phyloP scores from a whole-genome alignment of 129 eudicot genomes.

The Pseudognaphalium luteoalbum region DNA sequence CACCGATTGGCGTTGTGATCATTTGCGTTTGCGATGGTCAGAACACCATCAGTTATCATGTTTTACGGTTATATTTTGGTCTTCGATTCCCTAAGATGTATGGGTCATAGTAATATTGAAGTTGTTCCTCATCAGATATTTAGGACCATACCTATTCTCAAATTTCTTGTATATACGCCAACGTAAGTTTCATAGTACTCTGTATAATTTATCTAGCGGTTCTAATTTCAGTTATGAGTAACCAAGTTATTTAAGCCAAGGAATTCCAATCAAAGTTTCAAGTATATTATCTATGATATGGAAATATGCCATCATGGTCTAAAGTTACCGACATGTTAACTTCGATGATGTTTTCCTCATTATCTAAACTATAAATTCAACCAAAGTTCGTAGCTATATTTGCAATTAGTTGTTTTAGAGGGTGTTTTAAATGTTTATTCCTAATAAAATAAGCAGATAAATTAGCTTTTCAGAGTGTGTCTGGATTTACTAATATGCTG shows the following conservation, averaged over 20 bases:
- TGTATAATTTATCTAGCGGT: background rate
- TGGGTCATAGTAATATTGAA: slow-evolving; percentile 78
- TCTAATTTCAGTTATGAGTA: background rate
- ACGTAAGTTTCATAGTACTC: slow-evolving; percentile 48
- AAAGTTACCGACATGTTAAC: background rate
- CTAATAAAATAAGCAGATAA: too few relatives aligned
- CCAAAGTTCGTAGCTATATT: background rate
- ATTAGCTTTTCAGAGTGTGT: too few relatives aligned
- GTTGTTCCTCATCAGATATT: slow-evolving; percentile 51
- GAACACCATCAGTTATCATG: too few relatives aligned
- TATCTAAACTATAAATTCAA: background rate
- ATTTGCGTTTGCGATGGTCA: too few relatives aligned
- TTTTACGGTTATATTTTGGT: slow-evolving; percentile 54
- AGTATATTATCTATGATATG: too few relatives aligned
- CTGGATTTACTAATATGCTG: too few relatives aligned
- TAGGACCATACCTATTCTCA: slow-evolving; percentile 46
- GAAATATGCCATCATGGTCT: background rate
- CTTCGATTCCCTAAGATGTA: slow-evolving; percentile 74
- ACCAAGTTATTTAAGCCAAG: too few relatives aligned
- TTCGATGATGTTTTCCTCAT: too few relatives aligned
- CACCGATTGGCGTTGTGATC: too few relatives aligned
- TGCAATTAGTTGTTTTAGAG: background rate
- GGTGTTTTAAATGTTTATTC: too few relatives aligned
- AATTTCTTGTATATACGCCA: slow-evolving; percentile 56
- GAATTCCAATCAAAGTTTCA: too few relatives aligned